phyloP scores from a whole-genome alignment of 2,329 filamentous ascomycete genomes.

The Esteya vermicola region DNA sequence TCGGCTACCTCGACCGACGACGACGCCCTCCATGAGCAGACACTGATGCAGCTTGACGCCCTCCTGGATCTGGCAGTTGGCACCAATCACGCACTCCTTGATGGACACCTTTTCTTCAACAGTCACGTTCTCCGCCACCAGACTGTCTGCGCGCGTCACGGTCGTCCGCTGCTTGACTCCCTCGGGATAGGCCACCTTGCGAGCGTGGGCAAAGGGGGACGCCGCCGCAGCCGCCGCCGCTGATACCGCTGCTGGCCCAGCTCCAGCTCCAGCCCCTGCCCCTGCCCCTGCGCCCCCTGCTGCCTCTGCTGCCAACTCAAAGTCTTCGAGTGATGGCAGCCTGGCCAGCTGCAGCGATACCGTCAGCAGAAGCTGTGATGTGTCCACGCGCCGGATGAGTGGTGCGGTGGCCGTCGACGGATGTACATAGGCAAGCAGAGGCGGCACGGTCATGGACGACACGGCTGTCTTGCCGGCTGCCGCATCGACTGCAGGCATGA shows the following conservation, averaged over 20 bases:
- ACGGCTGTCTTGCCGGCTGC: neutral
- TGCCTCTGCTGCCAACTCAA: conserved; percentile 37
- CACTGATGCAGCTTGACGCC: conserved; percentile 82
- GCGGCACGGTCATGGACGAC: conserved; percentile 35
- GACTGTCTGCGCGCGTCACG: conserved; percentile 66
- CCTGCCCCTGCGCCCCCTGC: conserved; percentile 75
- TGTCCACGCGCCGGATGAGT: conserved; percentile 79
- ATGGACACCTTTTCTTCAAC: conserved; percentile 84
- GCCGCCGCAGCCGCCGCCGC: conserved; percentile 54
- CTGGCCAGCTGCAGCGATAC: conserved; percentile 81
- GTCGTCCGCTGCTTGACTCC: conserved; percentile 69
- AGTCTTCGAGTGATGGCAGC: conserved; percentile 58
- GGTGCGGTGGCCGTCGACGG: conserved; percentile 39
- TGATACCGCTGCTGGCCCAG: too few relatives aligned
- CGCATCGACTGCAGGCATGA: neutral
- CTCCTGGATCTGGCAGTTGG: conserved; percentile 72
- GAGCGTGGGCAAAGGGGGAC: conserved; percentile 62
- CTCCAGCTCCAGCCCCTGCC: too few relatives aligned
- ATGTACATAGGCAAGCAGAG: conserved; percentile 73
- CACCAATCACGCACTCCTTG: conserved; percentile 80
- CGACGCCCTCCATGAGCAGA: conserved; percentile 81
- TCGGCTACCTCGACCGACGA: conserved; percentile 71
- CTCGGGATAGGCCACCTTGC: conserved; percentile 72
- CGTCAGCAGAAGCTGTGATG: conserved; percentile 63
- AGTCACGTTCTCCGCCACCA: conserved; percentile 79